phyloP scores from a whole-genome alignment of 2,329 filamentous ascomycete genomes.

The Aureobasidium zeae region DNA sequence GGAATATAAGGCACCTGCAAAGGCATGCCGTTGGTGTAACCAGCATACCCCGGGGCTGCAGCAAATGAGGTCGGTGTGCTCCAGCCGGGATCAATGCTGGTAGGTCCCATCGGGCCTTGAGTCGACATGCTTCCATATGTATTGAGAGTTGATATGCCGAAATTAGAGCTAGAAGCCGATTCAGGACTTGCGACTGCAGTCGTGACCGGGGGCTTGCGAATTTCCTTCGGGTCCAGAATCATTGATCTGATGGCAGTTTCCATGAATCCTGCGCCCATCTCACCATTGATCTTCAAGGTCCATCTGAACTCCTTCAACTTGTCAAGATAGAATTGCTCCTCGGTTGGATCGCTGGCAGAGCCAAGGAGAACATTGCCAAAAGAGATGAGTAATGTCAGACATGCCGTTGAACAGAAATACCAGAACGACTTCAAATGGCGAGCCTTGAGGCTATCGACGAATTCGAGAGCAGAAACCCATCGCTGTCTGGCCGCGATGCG shows the following conservation, averaged over 20 bases:
- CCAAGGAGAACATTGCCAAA: constrained; percentile 34
- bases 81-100: neutral
- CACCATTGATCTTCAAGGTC: constrained; percentile 34
- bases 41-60: neutral
- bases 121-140: neutral
- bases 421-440: constrained; percentile 41
- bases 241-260: constrained; percentile 27
- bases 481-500: constrained; percentile 36
- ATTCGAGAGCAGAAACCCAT: constrained; percentile 37
- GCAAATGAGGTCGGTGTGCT: neutral
- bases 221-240: constrained; percentile 10
- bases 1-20: constrained; percentile 1
- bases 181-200: neutral
- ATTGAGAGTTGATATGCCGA: neutral
- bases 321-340: constrained; percentile 29
- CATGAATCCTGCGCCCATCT: constrained; percentile 36
- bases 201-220: neutral
- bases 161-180: neutral
- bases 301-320: constrained; percentile 36
- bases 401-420: constrained; percentile 38
- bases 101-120: neutral
- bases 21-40: neutral
- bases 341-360: constrained; percentile 28
- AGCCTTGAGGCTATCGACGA: constrained; percentile 36
- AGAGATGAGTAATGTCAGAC: constrained; percentile 34